phyloP scores from a whole-genome alignment of 2,329 filamentous ascomycete species.

The Colletotrichum tanaceti region DNA sequence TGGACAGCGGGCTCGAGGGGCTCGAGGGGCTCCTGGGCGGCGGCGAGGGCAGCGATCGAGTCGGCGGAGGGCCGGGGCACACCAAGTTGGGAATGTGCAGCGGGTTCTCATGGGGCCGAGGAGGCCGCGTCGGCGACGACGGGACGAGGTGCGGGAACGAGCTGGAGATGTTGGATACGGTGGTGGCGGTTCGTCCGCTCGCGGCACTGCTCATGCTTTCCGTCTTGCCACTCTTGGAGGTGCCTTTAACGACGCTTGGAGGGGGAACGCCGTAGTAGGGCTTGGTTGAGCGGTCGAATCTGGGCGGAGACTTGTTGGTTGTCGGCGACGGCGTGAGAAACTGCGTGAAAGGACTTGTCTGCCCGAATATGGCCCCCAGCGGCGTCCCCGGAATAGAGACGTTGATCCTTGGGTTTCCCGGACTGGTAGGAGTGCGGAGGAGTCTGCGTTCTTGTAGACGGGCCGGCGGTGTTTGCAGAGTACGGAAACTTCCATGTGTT shows the following conservation, averaged over 20 bases:
- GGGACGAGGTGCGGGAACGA: constrained; percentile 38
- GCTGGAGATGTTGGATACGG: constrained; percentile 19
- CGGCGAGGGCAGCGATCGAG: constrained; percentile 54
- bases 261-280: constrained; percentile 2
- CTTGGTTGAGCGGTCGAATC: constrained; percentile 46
- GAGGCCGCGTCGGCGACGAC: constrained; percentile 50
- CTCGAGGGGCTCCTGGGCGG: constrained; percentile 41
- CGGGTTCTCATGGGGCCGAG: constrained; percentile 51
- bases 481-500: constrained; percentile 39
- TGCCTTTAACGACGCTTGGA: neutral
- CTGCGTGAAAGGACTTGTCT: constrained; percentile 48
- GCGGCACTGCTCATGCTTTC: constrained; percentile 35
- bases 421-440: constrained; percentile 48
- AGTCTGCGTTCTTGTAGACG: constrained; percentile 60
- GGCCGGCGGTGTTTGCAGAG: constrained; percentile 58
- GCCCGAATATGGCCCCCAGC: neutral
- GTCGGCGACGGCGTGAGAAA: constrained; percentile 43
- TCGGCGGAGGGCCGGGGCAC: constrained; percentile 58
- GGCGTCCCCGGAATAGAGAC: constrained; percentile 13
- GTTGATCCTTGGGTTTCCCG: neutral
- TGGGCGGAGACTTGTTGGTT: constrained; percentile 51
- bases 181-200: constrained; percentile 22
- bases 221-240: constrained; percentile 8
- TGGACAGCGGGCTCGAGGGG: neutral
- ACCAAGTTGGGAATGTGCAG: constrained; percentile 53